Conservation (phyloP, 306 rosid species). For the Vigna angularis region DNA sequence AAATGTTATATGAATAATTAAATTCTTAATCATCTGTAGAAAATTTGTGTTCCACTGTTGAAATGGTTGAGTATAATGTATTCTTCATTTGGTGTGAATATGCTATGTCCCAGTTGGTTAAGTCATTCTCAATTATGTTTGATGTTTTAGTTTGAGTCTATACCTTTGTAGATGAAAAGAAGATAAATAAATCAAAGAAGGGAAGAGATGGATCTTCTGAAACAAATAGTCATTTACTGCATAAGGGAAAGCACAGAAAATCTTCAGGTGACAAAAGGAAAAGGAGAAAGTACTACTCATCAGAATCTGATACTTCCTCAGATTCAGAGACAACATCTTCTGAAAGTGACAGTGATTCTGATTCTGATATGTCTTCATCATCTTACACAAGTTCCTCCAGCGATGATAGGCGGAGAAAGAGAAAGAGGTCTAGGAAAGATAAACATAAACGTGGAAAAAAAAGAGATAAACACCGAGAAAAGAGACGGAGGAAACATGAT, state of each 20-base stretch:
- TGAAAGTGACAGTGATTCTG: slow-evolving; percentile 82
- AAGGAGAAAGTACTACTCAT: slow-evolving; percentile 70
- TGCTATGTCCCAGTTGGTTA: neutral
- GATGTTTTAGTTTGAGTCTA: slow-evolving; percentile 23
- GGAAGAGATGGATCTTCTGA: slow-evolving; percentile 65
- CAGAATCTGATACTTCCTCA: slow-evolving; percentile 75
- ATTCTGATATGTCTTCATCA: slow-evolving; percentile 72
- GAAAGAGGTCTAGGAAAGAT: slow-evolving; percentile 79
- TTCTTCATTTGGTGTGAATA: neutral
- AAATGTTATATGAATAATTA: neutral
- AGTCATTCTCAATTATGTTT: neutral
- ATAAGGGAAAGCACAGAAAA: slow-evolving; percentile 70
- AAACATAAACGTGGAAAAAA: slow-evolving; percentile 67
- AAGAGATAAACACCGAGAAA: slow-evolving; percentile 73
- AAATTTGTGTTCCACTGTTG: neutral
- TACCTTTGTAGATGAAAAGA: slow-evolving; percentile 65
- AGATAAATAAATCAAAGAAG: slow-evolving; percentile 50
- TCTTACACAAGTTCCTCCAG: slow-evolving; percentile 79
- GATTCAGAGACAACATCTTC: slow-evolving; percentile 81
- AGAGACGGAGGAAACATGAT: slow-evolving; percentile 63
- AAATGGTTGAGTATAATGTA: slow-evolving; percentile 1
- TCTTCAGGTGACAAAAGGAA: slow-evolving; percentile 70
- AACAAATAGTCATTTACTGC: slow-evolving; percentile 61
- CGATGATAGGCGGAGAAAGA: slow-evolving; percentile 77
- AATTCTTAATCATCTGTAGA: neutral